Evolutionary conservation across 768 basidiomycete species (phyloP).

Genomic region (Boletales sp.): DNA sequence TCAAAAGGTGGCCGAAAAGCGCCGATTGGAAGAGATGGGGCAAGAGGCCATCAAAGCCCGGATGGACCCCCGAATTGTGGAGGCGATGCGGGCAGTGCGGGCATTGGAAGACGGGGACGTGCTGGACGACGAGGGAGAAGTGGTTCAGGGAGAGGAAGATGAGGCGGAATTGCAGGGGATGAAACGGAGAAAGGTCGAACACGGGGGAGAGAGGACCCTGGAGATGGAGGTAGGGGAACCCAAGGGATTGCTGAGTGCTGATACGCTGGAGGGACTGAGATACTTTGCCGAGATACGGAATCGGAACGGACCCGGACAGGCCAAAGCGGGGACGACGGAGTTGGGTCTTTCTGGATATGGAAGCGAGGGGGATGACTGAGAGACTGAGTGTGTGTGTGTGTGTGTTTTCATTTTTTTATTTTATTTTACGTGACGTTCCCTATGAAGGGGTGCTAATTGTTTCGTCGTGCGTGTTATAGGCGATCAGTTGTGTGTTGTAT

Average conservation of each 20-base stretch:
- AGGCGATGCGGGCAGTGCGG: slow-evolving; percentile 81
- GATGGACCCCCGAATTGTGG: slow-evolving; percentile 85
- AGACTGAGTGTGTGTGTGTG: too few species aligned
- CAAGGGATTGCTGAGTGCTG: slow-evolving; percentile 68
- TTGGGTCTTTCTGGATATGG: slow-evolving; percentile 74
- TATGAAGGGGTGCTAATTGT: too few species aligned
- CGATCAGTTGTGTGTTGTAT: not conserved
- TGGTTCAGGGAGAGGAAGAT: slow-evolving; percentile 29
- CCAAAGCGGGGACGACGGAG: slow-evolving; percentile 36
- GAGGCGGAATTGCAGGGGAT: slow-evolving; percentile 31
- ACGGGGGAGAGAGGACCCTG: slow-evolving; percentile 26
- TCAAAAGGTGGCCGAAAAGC: slow-evolving; percentile 81
- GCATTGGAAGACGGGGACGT: slow-evolving; percentile 80
- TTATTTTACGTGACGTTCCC: too few species aligned
- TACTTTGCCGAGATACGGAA: slow-evolving; percentile 88
- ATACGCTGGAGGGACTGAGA: slow-evolving; percentile 85
- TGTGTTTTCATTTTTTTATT: too few species aligned
- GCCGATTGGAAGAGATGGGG: slow-evolving; percentile 78
- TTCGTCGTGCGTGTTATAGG: too few species aligned
- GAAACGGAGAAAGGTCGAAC: slow-evolving; percentile 35
- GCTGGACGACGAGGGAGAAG: slow-evolving; percentile 35
- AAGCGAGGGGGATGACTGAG: slow-evolving; percentile 59
- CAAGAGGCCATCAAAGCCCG: slow-evolving; percentile 79
- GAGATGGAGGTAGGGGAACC: slow-evolving; percentile 35
- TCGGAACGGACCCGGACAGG: slow-evolving; percentile 44